Evolutionary conservation across 805 yeast species (phyloP), one percentile per base, ranked within the genome.

Genomic region (Candida sithepensis): DNA sequence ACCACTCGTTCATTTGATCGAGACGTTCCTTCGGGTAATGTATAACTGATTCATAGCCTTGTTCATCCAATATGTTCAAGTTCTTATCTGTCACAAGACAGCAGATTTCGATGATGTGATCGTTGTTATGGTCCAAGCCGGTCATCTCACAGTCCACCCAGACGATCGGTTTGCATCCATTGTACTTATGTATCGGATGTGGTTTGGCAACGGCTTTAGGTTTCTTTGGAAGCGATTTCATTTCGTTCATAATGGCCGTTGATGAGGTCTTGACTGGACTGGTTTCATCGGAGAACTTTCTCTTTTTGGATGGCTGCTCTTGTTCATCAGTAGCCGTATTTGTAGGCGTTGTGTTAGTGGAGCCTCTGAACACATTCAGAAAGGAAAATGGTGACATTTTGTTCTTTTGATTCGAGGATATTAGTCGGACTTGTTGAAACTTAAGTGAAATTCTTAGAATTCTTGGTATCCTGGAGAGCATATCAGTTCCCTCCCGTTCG

Each of bases 61-160:
- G 58, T 20, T 74, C 74, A 47, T 88, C 95, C 1, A 89, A 69
- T 3, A 88, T 57, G 45, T 86, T 79, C 51, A 94, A 73, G 49
- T 88, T 70, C 9, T 87, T 89, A 60, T 92, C 96, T 2, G 99
- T 94, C 41, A 94, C 73, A 36, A 92, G 70, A 63, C 97, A 90
- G 63, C 97, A 88, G 23, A 94, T 83, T 66, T 94, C 99, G 50
- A 94, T 87, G 56, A 94, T 91, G 48, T 78, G 81, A 63, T 94
- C 98, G n/a, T 75, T 73, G 42, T 69, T 65, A n/a, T 83, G 81
- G 57, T 92, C 85, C 36, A 94, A 70, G 0, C 99, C 99, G 0
- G 99, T 94, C 99, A 94, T 94, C 65, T 94, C 99, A 67, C 98
- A 94, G 68, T 94, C 99, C 16, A 94, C 76, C 99, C 99, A 94